Conservation (phyloP, 129 eudicot species). For the Escallonia rubra region DNA sequence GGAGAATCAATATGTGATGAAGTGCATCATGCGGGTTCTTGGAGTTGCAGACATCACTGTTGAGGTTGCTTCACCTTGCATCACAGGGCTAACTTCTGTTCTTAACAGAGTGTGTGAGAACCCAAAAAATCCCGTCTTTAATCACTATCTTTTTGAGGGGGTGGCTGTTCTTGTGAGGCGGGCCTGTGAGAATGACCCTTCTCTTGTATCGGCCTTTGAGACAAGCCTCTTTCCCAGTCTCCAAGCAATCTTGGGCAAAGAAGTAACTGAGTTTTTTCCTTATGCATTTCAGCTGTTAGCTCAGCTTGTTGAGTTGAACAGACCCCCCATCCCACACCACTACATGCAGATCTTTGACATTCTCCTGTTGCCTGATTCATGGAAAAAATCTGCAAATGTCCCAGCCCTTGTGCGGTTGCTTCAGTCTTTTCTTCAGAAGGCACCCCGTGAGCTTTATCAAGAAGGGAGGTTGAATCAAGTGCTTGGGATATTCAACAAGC, state of each 20-base stretch:
- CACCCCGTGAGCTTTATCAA: constrained; percentile 69
- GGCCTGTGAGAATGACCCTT: constrained; percentile 68
- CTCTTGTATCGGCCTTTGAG: constrained; percentile 76
- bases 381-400: constrained; percentile 87
- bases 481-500: constrained; percentile 73
- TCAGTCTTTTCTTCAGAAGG: constrained; percentile 87
- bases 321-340: constrained; percentile 61
- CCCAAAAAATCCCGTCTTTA: constrained; percentile 80
- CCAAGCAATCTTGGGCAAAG: constrained; percentile 56
- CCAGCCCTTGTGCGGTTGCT: constrained; percentile 95
- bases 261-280: constrained; percentile 85
- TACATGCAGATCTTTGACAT: constrained; percentile 87
- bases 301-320: constrained; percentile 86
- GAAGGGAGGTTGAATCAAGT: constrained; percentile 63
- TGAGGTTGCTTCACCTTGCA: constrained; percentile 78
- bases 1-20: constrained; percentile 94
- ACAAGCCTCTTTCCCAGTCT: constrained; percentile 69
- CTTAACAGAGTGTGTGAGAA: constrained; percentile 80
- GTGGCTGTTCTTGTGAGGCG: constrained; percentile 86
- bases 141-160: constrained; percentile 85
- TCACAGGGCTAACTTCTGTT: constrained; percentile 58
- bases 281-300: constrained; percentile 92
- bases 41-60: constrained; percentile 74
- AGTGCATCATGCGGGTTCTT: constrained; percentile 94
- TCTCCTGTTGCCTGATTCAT: constrained; percentile 64